Base-by-base conservation (phyloP, 2,329 filamentous ascomycete species). In the Colletotrichum sidae region DNA sequence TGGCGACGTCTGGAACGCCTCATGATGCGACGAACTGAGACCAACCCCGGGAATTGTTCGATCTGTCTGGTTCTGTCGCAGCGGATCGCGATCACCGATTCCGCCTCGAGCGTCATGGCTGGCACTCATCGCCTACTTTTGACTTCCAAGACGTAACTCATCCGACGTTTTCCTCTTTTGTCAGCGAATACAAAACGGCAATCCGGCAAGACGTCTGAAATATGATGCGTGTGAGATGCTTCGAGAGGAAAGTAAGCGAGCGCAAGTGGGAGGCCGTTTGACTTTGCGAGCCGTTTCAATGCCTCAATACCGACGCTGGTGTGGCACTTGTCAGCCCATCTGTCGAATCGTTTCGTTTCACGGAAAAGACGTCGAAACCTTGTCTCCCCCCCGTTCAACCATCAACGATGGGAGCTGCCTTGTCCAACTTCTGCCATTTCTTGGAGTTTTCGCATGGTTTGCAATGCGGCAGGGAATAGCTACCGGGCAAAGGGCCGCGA, bases 11-110 rank as follows among this genome's bases (percentile, higher is more conserved):
- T 50, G 51, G 39, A 49, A 39, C 46, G 10, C 9, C 5, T 25
- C 15, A 42, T 47, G 9, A 49, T 66, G 47, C 58, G 63, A 66
- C 25, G 58, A 66, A 66, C 63, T 15, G 35, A 42, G 42, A 7
- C 37, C 34, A 50, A 12, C 41, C 10, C 9, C 9, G 46, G 44
- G 6, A 8, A 8, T 45, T 1, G 9, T 61, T 46, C 58, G 62
- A 53, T 57, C 47, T n/a, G 38, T 33, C 47, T 9, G 13, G 6
- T 11, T n/a, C 6, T 49, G 10, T 37, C 33, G 25, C 15, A n/a
- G 13, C 34, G 44, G 39, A 12, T 47, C 38, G 35, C 54, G 58
- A 63, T 57, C 47, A 44, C 47, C 52, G 42, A 33, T 42, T 25
- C 33, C 17, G 37, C 25, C 57, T 63, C 8, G 49, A 15, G 39